Conservation (phyloP, 306 rosid genomes). For the Carpinus viminea region DNA sequence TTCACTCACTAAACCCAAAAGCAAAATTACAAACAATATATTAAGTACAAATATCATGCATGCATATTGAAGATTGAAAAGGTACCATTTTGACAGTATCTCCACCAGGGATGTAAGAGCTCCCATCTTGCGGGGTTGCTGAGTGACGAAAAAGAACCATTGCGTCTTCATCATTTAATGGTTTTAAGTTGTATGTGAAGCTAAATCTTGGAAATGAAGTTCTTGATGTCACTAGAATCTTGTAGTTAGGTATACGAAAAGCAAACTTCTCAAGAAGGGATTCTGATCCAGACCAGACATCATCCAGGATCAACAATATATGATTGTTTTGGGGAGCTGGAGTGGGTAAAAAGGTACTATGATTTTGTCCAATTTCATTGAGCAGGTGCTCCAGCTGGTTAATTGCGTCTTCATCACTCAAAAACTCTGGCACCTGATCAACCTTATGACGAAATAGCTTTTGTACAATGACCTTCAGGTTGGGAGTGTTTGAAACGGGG, state of each 20-base stretch:
- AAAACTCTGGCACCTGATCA: slow-evolving; percentile 10
- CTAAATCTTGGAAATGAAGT: slow-evolving; percentile 31
- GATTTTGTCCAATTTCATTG: slow-evolving; percentile 2
- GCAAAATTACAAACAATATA: too few species aligned
- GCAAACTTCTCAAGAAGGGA: slow-evolving; percentile 43
- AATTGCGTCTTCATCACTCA: slow-evolving; percentile 40
- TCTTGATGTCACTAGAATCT: slow-evolving; percentile 69
- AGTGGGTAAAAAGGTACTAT: too few species aligned
- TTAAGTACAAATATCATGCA: neutral
- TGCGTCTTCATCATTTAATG: slow-evolving; percentile 43
- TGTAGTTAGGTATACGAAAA: slow-evolving; percentile 38
- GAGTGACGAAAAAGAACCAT: slow-evolving; percentile 42
- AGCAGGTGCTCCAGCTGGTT: slow-evolving; percentile 32
- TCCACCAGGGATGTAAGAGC: slow-evolving; percentile 24
- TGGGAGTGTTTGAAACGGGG: slow-evolving; percentile 32
- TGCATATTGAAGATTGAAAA: neutral
- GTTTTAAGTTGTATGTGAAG: slow-evolving; percentile 27
- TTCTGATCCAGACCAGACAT: slow-evolving; percentile 64
- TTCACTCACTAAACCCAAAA: neutral
- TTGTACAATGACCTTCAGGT: slow-evolving; percentile 20
- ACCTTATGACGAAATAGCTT: slow-evolving; percentile 24
- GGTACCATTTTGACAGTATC: slow-evolving; percentile 40
- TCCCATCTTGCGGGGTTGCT: slow-evolving; percentile 33
- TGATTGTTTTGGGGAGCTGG: slow-evolving; percentile 10
- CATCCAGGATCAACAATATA: slow-evolving; percentile 55